Evolutionary conservation across 164 flowering plant species (phyloP).

Genomic region (Chimonanthus praecox): DNA sequence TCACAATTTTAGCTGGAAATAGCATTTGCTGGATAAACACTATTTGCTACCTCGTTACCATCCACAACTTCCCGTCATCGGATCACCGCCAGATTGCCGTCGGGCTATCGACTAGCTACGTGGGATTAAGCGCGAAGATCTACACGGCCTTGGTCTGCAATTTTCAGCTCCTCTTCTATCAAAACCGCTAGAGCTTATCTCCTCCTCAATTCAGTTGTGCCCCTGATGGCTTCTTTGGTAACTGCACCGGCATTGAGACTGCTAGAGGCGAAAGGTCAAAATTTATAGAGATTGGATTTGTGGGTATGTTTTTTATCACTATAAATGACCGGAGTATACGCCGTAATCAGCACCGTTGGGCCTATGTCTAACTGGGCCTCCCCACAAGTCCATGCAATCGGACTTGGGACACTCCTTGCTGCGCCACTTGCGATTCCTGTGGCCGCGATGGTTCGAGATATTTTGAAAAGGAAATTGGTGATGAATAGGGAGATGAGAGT

Average conservation of each 20-base stretch:
- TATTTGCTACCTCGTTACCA: slow-evolving; percentile 50
- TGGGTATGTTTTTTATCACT: slow-evolving; percentile 27
- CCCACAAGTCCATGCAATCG: slow-evolving; percentile 2
- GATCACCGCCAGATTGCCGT: slow-evolving; percentile 46
- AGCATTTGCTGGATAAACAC: slow-evolving; percentile 97
- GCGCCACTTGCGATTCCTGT: slow-evolving; percentile 6
- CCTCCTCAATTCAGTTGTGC: slow-evolving; percentile 51
- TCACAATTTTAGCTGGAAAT: slow-evolving; percentile 68
- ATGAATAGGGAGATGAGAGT: slow-evolving; percentile 3
- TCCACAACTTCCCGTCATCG: slow-evolving; percentile 46
- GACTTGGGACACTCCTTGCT: slow-evolving; percentile 6
- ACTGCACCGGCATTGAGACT: slow-evolving; percentile 35
- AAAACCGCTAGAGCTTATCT: slow-evolving; percentile 41
- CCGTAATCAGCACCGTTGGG: slow-evolving; percentile 6
- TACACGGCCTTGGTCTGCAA: slow-evolving; percentile 24
- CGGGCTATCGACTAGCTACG: slow-evolving; percentile 75
- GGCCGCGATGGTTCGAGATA: not conserved
- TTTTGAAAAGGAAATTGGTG: slow-evolving; percentile 15
- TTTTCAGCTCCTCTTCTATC: not conserved
- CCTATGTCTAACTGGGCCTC: not conserved
- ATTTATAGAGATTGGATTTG: slow-evolving; percentile 30
- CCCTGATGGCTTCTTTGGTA: slow-evolving; percentile 35
- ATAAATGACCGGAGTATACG: slow-evolving; percentile 12
- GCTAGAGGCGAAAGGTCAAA: slow-evolving; percentile 4
- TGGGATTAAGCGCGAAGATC: slow-evolving; percentile 66